Evolutionary conservation across 352 stramenopile species (phyloP).

Genomic region (Phytophthora lateralis): DNA sequence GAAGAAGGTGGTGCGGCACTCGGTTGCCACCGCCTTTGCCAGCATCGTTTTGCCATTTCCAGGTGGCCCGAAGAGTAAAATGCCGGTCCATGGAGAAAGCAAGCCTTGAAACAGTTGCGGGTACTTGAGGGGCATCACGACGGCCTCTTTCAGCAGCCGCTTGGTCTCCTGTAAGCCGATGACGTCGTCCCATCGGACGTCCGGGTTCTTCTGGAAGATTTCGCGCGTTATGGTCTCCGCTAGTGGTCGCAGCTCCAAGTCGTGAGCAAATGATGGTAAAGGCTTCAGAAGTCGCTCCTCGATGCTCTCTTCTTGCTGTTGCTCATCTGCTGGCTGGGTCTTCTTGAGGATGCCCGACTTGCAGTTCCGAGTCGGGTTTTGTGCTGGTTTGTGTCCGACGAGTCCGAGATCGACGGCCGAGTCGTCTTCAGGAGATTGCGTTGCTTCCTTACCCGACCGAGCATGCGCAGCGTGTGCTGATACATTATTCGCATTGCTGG

Average conservation of each 20-base stretch:
- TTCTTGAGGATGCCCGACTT: conserved; percentile 41
- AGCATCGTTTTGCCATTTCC: conserved; percentile 92
- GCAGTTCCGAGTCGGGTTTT: conserved; percentile 27
- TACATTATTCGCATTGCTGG: conserved; percentile 19
- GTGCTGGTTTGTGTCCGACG: conserved; percentile 66
- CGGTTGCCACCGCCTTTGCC: conserved; percentile 82
- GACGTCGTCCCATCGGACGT: conserved; percentile 90
- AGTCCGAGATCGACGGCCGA: conserved; percentile 58
- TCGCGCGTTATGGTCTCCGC: conserved; percentile 91
- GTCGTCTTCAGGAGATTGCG: conserved; percentile 43
- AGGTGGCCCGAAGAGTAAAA: conserved; percentile 86
- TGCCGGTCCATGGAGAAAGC: conserved; percentile 89
- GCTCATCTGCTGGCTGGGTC: conserved; percentile 10
- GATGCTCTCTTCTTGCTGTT: conserved; percentile 48
- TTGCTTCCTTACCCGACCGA: conserved; percentile 9
- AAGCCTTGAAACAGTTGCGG: conserved; percentile 95
- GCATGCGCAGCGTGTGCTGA: conserved; percentile 3
- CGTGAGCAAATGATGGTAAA: conserved; percentile 83
- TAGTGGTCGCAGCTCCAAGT: conserved; percentile 87
- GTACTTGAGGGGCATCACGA: conserved; percentile 96
- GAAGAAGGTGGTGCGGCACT: conserved; percentile 89
- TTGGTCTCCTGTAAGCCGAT: conserved; percentile 93
- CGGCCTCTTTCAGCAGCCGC: conserved; percentile 92
- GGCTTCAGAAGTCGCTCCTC: conserved; percentile 88
- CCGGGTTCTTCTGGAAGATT: conserved; percentile 93